A percentile compares a stretch with the other conserved stretches of the same genome.
Conservation (phyloP, 78 protist genomes). For the Isochrysis galbana region DNA sequence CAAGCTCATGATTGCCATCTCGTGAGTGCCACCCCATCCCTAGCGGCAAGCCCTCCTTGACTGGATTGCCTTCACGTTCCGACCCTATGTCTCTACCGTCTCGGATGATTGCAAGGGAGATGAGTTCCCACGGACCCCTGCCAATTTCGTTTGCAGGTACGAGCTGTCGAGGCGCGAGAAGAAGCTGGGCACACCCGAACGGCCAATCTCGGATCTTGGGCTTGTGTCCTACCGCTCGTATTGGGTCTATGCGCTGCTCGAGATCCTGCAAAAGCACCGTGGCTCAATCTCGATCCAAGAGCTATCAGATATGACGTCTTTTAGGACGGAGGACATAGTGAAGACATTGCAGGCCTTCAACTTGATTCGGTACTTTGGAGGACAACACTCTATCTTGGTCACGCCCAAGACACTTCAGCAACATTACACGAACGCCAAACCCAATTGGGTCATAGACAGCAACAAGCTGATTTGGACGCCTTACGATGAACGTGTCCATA, state of each 20-base stretch:
- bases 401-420: conserved; percentile 14
- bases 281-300: conserved; percentile 55
- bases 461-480: background rate
- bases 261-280: conserved; percentile 20
- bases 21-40: too few relatives aligned
- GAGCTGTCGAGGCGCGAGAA: conserved; percentile 83
- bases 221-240: conserved; percentile 73
- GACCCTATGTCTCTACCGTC: too few relatives aligned
- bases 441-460: background rate
- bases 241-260: conserved; percentile 51
- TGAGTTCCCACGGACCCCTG: too few relatives aligned
- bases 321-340: background rate
- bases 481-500: background rate
- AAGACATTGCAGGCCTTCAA: conserved; percentile 21
- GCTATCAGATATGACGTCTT: conserved; percentile 61
- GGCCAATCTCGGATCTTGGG: conserved; percentile 97
- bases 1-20: conserved; percentile 82
- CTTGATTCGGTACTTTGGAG: background rate
- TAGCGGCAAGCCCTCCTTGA: too few relatives aligned
- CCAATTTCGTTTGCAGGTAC: too few relatives aligned
- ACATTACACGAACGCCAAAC: background rate
- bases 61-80: too few relatives aligned
- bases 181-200: conserved; percentile 96
- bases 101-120: too few relatives aligned
- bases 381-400: conserved; percentile 19